Percentiles rank a stretch among this genome's conserved stretches.
phyloP scores from a whole-genome alignment of 2,329 filamentous ascomycete species.

The Fusarium chlamydosporum region DNA sequence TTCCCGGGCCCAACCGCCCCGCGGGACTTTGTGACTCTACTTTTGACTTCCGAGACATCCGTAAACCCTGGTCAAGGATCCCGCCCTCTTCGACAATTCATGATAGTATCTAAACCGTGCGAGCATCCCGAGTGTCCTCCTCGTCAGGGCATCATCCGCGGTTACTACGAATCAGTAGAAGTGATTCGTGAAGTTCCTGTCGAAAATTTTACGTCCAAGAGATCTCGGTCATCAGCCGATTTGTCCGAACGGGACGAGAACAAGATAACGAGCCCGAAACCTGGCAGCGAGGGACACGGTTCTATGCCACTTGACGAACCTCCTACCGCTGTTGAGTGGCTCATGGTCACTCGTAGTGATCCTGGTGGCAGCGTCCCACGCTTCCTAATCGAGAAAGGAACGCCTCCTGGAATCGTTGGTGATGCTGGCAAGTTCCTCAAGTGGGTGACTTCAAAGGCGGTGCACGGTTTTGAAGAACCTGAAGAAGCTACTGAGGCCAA shows the following conservation, averaged over 20 bases:
- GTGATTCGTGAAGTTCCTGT: constrained; percentile 86
- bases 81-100: constrained; percentile 76
- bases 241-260: constrained; percentile 50
- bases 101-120: constrained; percentile 90
- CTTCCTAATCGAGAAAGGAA: constrained; percentile 92
- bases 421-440: constrained; percentile 87
- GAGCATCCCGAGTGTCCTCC: constrained; percentile 79
- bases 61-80: constrained; percentile 51
- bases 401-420: constrained; percentile 81
- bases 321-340: constrained; percentile 79
- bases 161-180: constrained; percentile 92
- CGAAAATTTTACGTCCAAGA: constrained; percentile 56
- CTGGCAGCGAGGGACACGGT: constrained; percentile 34
- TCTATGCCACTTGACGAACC: constrained; percentile 48
- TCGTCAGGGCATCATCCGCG: constrained; percentile 81
- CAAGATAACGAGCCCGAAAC: constrained; percentile 35
- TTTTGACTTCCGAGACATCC: constrained; percentile 75
- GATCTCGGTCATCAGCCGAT: constrained; percentile 55
- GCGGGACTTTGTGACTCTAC: constrained; percentile 86
- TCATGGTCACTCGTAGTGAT: constrained; percentile 92
- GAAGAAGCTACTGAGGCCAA: constrained; percentile 25
- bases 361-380: constrained; percentile 89
- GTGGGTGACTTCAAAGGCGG: constrained; percentile 70
- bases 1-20: constrained; percentile 91
- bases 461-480: constrained; percentile 54